phyloP scores from a whole-genome alignment of 2,329 filamentous ascomycete species.

The Trichoderma breve region DNA sequence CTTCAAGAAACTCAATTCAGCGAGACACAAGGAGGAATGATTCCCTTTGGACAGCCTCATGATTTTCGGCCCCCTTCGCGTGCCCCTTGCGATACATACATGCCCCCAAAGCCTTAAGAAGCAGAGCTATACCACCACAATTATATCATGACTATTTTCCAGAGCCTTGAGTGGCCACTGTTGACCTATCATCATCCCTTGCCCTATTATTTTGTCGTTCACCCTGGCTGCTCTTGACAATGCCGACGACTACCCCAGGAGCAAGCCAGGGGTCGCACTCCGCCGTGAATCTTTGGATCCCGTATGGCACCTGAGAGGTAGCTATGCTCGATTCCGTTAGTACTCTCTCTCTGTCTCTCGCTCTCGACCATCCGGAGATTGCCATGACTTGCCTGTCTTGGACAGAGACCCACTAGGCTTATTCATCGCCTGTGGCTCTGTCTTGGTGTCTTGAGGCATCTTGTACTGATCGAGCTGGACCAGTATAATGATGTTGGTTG shows the following conservation, averaged over 20 bases:
- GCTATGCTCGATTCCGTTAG: slow-evolving; percentile 2
- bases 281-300: slow-evolving; percentile 13
- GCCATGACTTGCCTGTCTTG: neutral
- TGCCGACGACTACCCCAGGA: slow-evolving; percentile 2
- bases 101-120: neutral
- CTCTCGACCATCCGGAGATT: neutral
- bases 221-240: slow-evolving; percentile 1
- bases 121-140: neutral
- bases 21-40: neutral
- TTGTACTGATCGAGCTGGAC: neutral
- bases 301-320: slow-evolving; percentile 5
- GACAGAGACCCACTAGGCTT: neutral
- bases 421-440: neutral
- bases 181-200: slow-evolving; percentile 7
- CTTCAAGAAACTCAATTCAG: neutral
- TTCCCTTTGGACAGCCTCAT: neutral
- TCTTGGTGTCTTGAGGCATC: neutral
- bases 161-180: slow-evolving; percentile 18
- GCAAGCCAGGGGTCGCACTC: slow-evolving; percentile 14
- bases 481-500: neutral
- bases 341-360: neutral
- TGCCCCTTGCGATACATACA: neutral
- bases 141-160: neutral
- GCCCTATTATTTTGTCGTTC: neutral
- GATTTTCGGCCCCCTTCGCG: neutral